Base-by-base conservation (phyloP, 805 yeast genomes). In the Candida tibetensis region DNA sequence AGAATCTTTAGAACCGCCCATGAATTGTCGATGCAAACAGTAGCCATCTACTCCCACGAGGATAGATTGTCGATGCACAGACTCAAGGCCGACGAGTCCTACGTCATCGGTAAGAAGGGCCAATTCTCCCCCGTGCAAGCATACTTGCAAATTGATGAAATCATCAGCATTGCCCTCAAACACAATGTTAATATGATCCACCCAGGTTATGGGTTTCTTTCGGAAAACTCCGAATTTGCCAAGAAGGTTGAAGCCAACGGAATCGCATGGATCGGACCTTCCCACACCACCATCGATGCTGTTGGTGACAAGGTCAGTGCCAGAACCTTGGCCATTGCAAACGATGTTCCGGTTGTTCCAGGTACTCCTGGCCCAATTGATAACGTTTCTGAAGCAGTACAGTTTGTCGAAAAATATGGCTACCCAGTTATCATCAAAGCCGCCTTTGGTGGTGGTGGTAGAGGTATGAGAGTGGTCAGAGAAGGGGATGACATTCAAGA, bases 361-460 rank as follows among this genome's bases (percentile, higher is more conserved):
- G 99, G 99, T 59, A 90, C 98, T 10, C 95, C 95, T 5, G 99
- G 98, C 28, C 98, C 99, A 46, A 89, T 93, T 59, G 90, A 82
- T 41, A 55, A 75, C 18, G 82, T 82, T 17, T 82, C 74, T 40
- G 88, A 91, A 55, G 98, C 98, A 23, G 54, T 68, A 47, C 81
- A 62, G 6, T 91, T 91, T 58, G 97, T 90, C 26, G 77, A 69
- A 31, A 58, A 88, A 66, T 76, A 91, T 64, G 99, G 99, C 22
- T 90, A 64, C 69, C 99, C 99, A 6, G 98, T 93, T 34, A 91
- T 91, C 66, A 89, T 91, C 69, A 91, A 91, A 69, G 99, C 99
- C 32, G 99, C 99, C 27, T 93, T 85, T 58, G 99, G 99, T 63
- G 99, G 99, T 70, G 99, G 99, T 75, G 99, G 99, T 60, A 82